phyloP scores from a whole-genome alignment of 179 eudicot species.

The Corrigiola litoralis region DNA sequence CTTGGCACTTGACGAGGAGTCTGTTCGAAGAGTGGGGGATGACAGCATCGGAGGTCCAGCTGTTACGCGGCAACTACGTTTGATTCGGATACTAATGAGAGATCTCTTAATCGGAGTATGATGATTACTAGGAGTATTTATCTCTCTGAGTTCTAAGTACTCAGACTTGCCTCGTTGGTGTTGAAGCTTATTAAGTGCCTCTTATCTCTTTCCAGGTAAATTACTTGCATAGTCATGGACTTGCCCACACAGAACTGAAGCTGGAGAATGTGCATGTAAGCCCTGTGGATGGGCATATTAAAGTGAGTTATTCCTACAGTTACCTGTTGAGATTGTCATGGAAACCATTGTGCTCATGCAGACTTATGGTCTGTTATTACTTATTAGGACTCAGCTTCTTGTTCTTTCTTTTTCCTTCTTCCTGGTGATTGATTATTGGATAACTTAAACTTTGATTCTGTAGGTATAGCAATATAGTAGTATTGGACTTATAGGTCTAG shows the following conservation, averaged over 20 bases:
- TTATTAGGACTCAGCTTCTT: neutral
- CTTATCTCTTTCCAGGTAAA: slow-evolving; percentile 54
- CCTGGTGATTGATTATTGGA: no score
- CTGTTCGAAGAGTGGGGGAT: slow-evolving; percentile 91
- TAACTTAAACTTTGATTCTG: no score
- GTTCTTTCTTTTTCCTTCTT: neutral
- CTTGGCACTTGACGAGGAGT: slow-evolving; percentile 90
- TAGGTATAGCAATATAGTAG: no score
- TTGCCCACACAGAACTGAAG: slow-evolving; percentile 97
- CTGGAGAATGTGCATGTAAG: slow-evolving; percentile 91
- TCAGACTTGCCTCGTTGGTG: neutral
- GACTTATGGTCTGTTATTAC: neutral
- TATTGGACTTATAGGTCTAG: neutral
- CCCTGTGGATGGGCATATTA: slow-evolving; percentile 93
- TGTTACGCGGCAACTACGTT: slow-evolving; percentile 77
- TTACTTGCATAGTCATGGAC: slow-evolving; percentile 97
- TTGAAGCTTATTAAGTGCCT: neutral
- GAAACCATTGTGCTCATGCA: neutral
- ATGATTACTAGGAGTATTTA: slow-evolving; percentile 13
- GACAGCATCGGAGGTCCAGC: slow-evolving; percentile 94
- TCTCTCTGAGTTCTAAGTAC: slow-evolving; percentile 8
- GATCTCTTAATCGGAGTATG: slow-evolving; percentile 98
- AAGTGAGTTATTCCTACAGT: slow-evolving; percentile 46
- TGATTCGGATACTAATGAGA: slow-evolving; percentile 86
- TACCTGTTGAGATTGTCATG: neutral